phyloP scores from a whole-genome alignment of 257 asterid species.

The Penstemon eatonii region DNA sequence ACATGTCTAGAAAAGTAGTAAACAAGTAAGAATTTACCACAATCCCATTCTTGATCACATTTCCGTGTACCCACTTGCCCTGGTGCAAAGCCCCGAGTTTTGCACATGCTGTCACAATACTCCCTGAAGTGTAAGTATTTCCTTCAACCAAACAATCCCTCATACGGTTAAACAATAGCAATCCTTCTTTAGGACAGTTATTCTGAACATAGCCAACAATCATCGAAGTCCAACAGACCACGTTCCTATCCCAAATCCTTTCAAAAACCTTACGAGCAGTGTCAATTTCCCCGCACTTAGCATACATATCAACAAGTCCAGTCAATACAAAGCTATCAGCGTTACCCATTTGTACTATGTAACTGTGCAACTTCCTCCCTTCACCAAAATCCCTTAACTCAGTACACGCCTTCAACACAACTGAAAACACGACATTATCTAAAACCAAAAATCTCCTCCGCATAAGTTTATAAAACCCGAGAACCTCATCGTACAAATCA shows the following conservation, averaged over 20 bases:
- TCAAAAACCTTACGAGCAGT: conserved; percentile 49
- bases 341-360: conserved; percentile 46
- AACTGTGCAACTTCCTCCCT: conserved; percentile 58
- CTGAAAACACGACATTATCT: conserved; percentile 54
- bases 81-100: conserved; percentile 56
- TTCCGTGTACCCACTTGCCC: conserved; percentile 68
- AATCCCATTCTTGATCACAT: conserved; percentile 47
- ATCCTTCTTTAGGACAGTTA: conserved; percentile 49
- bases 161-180: conserved; percentile 57
- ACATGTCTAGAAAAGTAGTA: conserved; percentile 58
- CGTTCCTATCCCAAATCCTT: conserved; percentile 46
- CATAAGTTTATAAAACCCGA: conserved; percentile 41
- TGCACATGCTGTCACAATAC: conserved; percentile 56
- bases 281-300: conserved; percentile 57
- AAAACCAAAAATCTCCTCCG: conserved; percentile 36
- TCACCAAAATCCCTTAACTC: conserved; percentile 48
- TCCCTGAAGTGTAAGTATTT: conserved; percentile 48
- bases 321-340: conserved; percentile 60
- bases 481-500: conserved; percentile 38
- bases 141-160: conserved; percentile 55
- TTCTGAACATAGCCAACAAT: conserved; percentile 62
- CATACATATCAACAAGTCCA: conserved; percentile 72
- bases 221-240: conserved; percentile 81
- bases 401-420: conserved; percentile 60
- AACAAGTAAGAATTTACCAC: conserved; percentile 39